Percentiles rank a stretch among this genome's conserved stretches.
Evolutionary conservation across 495 filamentous ascomycete species (phyloP).

Genomic region (Penicillium paradoxum): DNA sequence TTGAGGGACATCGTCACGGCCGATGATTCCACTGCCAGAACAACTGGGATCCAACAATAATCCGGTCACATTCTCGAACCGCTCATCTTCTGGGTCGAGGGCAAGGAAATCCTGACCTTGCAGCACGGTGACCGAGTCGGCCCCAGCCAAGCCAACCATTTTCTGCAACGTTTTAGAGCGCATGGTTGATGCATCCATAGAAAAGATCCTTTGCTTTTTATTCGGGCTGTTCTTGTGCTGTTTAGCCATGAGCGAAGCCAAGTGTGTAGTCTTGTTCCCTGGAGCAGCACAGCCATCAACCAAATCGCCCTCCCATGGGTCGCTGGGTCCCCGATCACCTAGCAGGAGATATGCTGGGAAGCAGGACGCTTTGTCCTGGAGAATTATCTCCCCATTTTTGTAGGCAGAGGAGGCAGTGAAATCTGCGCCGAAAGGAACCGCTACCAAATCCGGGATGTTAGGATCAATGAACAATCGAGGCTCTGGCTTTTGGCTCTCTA

Average conservation of each 20-base stretch:
- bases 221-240: constrained; percentile 21
- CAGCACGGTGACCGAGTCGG: constrained; percentile 58
- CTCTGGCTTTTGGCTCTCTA: constrained; percentile 23
- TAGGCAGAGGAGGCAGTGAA: constrained; percentile 68
- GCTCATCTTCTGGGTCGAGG: constrained; percentile 53
- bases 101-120: constrained; percentile 75
- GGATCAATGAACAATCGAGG: constrained; percentile 57
- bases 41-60: constrained; percentile 89
- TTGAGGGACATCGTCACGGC: constrained; percentile 68
- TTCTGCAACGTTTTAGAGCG: constrained; percentile 69
- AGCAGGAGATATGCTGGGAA: constrained; percentile 82
- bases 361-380: constrained; percentile 96
- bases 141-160: constrained; percentile 76
- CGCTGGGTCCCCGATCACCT: constrained; percentile 34
- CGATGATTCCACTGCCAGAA: constrained; percentile 90
- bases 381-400: constrained; percentile 66
- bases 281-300: constrained; percentile 91
- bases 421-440: constrained; percentile 63
- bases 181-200: constrained; percentile 38
- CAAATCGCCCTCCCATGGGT: constrained; percentile 56
- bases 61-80: constrained; percentile 57
- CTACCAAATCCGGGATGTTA: constrained; percentile 78
- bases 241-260: constrained; percentile 64
- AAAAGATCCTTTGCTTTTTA: constrained; percentile 29
- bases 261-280: constrained; percentile 95